These are phyloP conservation scores for Leishmania tarentolae DNA, from an alignment of 208 protist genomes.

Conservation along the genomic window DNA sequence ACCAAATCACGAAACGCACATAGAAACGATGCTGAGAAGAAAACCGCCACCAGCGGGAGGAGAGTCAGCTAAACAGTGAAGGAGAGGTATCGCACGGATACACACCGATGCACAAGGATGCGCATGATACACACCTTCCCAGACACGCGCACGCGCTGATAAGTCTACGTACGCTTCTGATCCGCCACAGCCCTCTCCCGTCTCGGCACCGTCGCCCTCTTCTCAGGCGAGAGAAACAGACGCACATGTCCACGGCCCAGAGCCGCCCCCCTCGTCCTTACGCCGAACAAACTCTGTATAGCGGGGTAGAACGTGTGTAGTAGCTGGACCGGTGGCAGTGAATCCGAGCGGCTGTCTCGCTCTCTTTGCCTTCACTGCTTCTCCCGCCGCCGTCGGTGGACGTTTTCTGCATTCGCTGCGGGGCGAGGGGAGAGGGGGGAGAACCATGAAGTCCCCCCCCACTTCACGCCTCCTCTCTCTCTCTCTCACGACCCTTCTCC, in stretches of 20 bases:
- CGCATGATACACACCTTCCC: background rate
- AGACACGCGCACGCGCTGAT: background rate
- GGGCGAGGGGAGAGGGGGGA: too few species aligned
- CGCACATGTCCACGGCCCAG: background rate
- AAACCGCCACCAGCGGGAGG: background rate
- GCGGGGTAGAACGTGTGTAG: background rate
- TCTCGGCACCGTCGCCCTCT: background rate
- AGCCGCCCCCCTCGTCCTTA: background rate
- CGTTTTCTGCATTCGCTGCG: background rate
- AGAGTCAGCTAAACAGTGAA: too few species aligned
- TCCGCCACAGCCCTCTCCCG: background rate
- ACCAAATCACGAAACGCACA: conserved; percentile 14
- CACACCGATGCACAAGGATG: background rate
- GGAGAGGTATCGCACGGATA: background rate
- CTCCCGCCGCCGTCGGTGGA: background rate
- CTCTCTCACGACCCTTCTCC: background rate
- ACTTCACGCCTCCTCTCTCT: background rate
- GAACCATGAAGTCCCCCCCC: too few species aligned
- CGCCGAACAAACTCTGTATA: background rate
- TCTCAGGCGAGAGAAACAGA: background rate
- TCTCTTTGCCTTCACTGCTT: background rate
- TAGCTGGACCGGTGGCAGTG: background rate
- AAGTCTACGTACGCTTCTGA: background rate
- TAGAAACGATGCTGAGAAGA: conserved; percentile 10
- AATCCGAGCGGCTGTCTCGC: background rate